Percentiles rank a stretch among this genome's conserved stretches.
Evolutionary conservation across 768 basidiomycete genomes (phyloP).

Genomic region (Kockovaella imperatae): DNA sequence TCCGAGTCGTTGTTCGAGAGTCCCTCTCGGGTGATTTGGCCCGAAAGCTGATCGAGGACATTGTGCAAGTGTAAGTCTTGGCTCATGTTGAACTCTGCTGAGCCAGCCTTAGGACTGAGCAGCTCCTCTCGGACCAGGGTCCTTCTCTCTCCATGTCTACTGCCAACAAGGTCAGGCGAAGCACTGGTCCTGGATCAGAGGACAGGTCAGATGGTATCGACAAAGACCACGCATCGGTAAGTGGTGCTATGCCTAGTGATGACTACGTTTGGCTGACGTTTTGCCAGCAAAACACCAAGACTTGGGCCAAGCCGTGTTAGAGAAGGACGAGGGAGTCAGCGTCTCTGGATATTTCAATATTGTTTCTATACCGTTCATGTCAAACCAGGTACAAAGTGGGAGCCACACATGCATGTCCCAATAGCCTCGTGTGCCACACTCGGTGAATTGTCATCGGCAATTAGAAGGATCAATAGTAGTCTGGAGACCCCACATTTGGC

Average conservation of each 20-base stretch:
- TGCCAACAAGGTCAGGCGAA: constrained; percentile 5
- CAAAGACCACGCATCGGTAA: constrained; percentile 18
- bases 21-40: constrained; percentile 49
- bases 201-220: constrained; percentile 15
- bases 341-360: too few relatives aligned
- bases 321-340: too few relatives aligned
- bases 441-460: too few relatives aligned
- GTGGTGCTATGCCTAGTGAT: background rate
- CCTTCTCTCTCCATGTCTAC: constrained; percentile 28
- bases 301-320: constrained; percentile 25
- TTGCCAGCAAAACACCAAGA: constrained; percentile 14
- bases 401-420: too few relatives aligned
- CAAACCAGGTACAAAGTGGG: too few relatives aligned
- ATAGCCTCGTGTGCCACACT: too few relatives aligned
- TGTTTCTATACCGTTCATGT: too few relatives aligned
- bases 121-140: constrained; percentile 23
- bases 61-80: constrained; percentile 27
- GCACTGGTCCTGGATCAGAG: background rate
- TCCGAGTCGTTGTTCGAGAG: constrained; percentile 59
- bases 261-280: background rate
- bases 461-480: too few relatives aligned
- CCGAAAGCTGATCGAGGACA: constrained; percentile 33
- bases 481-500: too few relatives aligned
- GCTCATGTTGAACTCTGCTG: background rate
- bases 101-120: constrained; percentile 21